Conservation (phyloP, 106 monocot species). For the Triglochin maritima region DNA sequence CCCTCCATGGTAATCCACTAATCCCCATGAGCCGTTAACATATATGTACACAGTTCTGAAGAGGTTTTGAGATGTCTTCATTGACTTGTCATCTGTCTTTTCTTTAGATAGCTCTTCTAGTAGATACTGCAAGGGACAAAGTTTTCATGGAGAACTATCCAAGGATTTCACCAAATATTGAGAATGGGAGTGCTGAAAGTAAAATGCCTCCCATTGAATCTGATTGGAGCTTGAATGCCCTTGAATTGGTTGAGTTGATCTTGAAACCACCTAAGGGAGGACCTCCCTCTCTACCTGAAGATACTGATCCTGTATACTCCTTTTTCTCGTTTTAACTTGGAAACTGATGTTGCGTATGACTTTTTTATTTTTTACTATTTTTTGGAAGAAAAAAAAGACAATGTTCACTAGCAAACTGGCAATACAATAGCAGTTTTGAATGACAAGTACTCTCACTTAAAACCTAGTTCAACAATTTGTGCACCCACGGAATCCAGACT, state of each 20-base stretch:
- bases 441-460: no score
- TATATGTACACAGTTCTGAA: not conserved
- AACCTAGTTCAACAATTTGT: no score
- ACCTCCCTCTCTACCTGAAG: constrained; percentile 74
- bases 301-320: constrained; percentile 51
- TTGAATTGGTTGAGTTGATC: constrained; percentile 65
- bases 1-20: constrained; percentile 60
- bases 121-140: constrained; percentile 67
- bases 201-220: not conserved
- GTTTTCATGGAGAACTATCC: constrained; percentile 17
- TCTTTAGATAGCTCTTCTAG: constrained; percentile 63
- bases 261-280: constrained; percentile 82
- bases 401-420: no score
- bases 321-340: no score
- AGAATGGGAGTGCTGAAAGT: constrained; percentile 3
- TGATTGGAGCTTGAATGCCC: constrained; percentile 37
- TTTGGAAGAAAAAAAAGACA: no score
- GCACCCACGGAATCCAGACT: no score
- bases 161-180: constrained; percentile 2
- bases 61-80: not conserved
- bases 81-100: not conserved
- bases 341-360: no score
- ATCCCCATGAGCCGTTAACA: not conserved
- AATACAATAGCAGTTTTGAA: no score
- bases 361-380: no score